Percentiles rank a stretch among this genome's conserved stretches.
Conservation (phyloP, 768 basidiomycete species). For the Suillus spraguei region DNA sequence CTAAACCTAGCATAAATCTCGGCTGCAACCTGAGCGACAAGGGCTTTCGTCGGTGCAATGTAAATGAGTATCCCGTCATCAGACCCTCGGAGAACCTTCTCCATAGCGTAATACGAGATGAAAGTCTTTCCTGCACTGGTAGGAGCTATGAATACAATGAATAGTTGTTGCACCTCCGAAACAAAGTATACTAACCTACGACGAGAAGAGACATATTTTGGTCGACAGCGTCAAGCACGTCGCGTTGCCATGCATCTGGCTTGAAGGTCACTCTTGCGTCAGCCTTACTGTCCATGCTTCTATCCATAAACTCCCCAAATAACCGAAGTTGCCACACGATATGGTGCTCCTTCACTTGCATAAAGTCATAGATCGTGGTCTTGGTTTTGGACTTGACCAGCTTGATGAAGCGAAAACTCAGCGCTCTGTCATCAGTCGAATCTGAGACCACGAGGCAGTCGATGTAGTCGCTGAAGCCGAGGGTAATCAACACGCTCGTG, state of each 20-base stretch:
- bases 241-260: constrained; percentile 72
- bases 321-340: constrained; percentile 68
- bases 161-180: constrained; percentile 4
- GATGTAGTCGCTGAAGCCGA: constrained; percentile 51
- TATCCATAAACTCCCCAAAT: constrained; percentile 74
- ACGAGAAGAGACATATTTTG: constrained; percentile 60
- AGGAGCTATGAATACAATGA: constrained; percentile 44
- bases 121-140: constrained; percentile 80
- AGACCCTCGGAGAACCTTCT: constrained; percentile 59
- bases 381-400: constrained; percentile 50
- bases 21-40: constrained; percentile 71
- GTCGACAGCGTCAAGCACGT: constrained; percentile 68
- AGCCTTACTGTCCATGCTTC: constrained; percentile 62
- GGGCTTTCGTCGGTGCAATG: constrained; percentile 74
- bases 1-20: constrained; percentile 74
- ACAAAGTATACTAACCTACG: constrained; percentile 49
- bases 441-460: constrained; percentile 22
- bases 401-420: constrained; percentile 58
- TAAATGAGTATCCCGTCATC: constrained; percentile 73
- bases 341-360: constrained; percentile 58
- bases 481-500: constrained; percentile 39
- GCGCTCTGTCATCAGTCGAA: constrained; percentile 26
- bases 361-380: constrained; percentile 46
- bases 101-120: constrained; percentile 80
- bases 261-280: constrained; percentile 63